Evolutionary conservation across 331 rosid genomes (phyloP).

Genomic region (Pyracantha coccinea): DNA sequence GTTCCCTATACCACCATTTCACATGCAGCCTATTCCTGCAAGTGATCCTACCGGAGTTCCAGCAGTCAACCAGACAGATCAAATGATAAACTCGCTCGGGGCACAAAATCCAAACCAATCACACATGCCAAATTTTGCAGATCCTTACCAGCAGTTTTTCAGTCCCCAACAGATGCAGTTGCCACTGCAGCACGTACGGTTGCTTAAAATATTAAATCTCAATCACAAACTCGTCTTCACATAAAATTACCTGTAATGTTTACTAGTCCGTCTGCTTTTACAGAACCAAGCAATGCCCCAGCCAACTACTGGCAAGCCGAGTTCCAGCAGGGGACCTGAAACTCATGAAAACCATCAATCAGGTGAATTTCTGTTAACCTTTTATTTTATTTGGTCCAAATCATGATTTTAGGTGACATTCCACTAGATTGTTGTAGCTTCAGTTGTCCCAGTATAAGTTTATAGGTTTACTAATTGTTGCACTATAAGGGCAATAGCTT

Average conservation of each 20-base stretch:
- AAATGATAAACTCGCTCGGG: constrained; percentile 24
- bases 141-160: constrained; percentile 68
- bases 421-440: too few species aligned
- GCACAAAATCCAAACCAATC: constrained; percentile 43
- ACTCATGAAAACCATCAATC: constrained; percentile 40
- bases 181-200: constrained; percentile 48
- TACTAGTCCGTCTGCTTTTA: not conserved
- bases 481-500: too few species aligned
- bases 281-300: constrained; percentile 54
- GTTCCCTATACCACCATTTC: constrained; percentile 66
- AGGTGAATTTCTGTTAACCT: constrained; percentile 28
- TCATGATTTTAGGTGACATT: not conserved
- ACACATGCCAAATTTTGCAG: constrained; percentile 42
- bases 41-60: constrained; percentile 47
- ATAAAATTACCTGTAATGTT: constrained; percentile 4
- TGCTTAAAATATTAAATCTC: not conserved
- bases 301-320: constrained; percentile 37
- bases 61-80: constrained; percentile 30
- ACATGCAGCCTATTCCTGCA: constrained; percentile 45
- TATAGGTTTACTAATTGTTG: too few species aligned
- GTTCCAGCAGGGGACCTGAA: constrained; percentile 37
- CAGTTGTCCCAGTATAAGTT: too few species aligned
- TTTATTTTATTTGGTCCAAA: not conserved
- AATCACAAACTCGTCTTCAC: not conserved
- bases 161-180: constrained; percentile 63